These are phyloP conservation scores for Cocos nucifera DNA, from an alignment of 176 grass and related monocot genomes.

Conservation along the genomic window DNA sequence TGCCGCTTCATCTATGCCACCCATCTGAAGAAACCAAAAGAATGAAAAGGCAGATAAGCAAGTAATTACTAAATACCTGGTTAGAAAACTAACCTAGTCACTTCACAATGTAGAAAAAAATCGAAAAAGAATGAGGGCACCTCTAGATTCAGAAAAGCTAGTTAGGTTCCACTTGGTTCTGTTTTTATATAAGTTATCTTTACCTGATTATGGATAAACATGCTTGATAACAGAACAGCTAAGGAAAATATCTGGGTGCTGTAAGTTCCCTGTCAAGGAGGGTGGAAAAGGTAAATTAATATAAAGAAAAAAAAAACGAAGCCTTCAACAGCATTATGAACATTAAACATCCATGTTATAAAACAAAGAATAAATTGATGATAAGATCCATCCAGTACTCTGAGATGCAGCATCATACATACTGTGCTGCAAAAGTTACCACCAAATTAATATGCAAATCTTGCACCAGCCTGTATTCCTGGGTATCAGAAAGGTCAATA, in stretches of 20 bases:
- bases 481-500: no score
- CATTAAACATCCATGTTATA: no score
- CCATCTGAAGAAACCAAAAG: slow-evolving; percentile 41
- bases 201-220: slow-evolving; percentile 77
- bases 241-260: slow-evolving; percentile 68
- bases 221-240: slow-evolving; percentile 57
- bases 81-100: not conserved
- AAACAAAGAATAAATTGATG: no score
- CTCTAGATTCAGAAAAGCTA: not conserved
- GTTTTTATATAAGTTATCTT: not conserved
- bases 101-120: not conserved
- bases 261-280: slow-evolving; percentile 51
- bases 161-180: not conserved
- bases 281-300: not conserved
- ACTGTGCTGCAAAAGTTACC: no score
- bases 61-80: no score
- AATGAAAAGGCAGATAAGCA: not conserved
- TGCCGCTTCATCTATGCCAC: slow-evolving; percentile 71
- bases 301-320: not conserved
- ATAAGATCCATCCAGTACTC: no score
- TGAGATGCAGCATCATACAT: no score
- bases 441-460: no score
- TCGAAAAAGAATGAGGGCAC: not conserved
- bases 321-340: not conserved
- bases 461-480: no score